Evolutionary conservation across 169 alveolate species (phyloP).

Genomic region (Eimeria necatrix): DNA sequence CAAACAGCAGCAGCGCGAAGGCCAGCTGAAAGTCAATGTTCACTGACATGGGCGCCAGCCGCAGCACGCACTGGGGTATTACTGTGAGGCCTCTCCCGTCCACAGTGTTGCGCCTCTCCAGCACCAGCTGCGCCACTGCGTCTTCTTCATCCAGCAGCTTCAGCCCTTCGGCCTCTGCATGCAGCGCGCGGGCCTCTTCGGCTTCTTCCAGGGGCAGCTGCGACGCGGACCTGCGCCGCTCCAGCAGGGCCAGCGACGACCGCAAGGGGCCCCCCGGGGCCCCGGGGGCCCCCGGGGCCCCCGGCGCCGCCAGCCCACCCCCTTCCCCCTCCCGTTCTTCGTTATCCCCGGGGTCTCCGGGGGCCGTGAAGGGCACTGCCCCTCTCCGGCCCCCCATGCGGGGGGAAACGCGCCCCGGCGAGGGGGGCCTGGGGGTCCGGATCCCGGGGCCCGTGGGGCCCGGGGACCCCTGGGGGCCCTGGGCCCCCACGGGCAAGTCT

Average conservation of each 20-base stretch:
- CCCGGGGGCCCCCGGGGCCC: too few relatives aligned
- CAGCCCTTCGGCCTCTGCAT: constrained; percentile 2
- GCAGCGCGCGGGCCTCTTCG: constrained; percentile 29
- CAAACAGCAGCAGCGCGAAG: constrained; percentile 59
- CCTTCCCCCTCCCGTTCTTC: constrained; percentile 29
- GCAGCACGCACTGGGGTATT: constrained; percentile 70
- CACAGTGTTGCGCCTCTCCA: constrained; percentile 48
- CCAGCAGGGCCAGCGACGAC: neutral
- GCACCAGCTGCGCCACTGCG: constrained; percentile 62
- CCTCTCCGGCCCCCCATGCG: neutral
- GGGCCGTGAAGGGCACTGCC: neutral
- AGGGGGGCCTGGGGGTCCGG: too few relatives aligned
- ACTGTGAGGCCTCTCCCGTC: constrained; percentile 76
- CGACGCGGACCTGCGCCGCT: neutral
- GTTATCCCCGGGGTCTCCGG: neutral
- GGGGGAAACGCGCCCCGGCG: too few relatives aligned
- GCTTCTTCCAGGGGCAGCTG: constrained; percentile 21
- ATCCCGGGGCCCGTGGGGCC: too few relatives aligned
- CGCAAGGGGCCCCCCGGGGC: neutral
- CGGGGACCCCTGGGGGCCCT: too few relatives aligned
- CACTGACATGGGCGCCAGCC: constrained; percentile 68
- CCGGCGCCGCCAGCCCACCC: too few relatives aligned
- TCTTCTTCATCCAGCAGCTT: constrained; percentile 51
- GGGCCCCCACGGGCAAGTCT: too few relatives aligned
- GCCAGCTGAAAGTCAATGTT: constrained; percentile 78